Evolutionary conservation across 2,329 filamentous ascomycete genomes (phyloP).

Genomic region (Colletotrichum karsti): DNA sequence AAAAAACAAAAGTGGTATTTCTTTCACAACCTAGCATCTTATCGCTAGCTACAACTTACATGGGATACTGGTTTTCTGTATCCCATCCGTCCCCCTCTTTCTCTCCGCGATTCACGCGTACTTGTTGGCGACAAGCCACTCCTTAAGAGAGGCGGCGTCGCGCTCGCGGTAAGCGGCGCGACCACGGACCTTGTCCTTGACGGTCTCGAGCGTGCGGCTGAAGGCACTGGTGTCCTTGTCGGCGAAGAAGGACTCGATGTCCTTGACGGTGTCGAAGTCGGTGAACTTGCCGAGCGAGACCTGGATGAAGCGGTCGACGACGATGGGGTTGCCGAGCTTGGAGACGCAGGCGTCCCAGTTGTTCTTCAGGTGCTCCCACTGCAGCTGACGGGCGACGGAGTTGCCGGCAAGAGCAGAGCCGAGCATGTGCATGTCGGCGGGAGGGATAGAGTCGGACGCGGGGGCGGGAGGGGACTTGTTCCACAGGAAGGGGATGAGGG

Average conservation of each 20-base stretch:
- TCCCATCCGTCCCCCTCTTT: not conserved
- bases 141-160: conserved; percentile 76
- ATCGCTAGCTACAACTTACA: conserved; percentile 12
- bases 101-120: conserved; percentile 39
- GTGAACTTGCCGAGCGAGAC: conserved; percentile 82
- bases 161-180: conserved; percentile 84
- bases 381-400: conserved; percentile 72
- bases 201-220: conserved; percentile 85
- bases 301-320: conserved; percentile 89
- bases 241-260: conserved; percentile 87
- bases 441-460: conserved; percentile 72
- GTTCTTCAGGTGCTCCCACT: conserved; percentile 87
- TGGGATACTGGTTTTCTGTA: not conserved
- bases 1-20: not conserved
- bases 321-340: conserved; percentile 83
- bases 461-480: conserved; percentile 63
- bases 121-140: conserved; percentile 75
- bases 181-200: conserved; percentile 85
- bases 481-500: conserved; percentile 81
- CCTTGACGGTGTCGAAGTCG: conserved; percentile 71
- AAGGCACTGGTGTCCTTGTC: conserved; percentile 87
- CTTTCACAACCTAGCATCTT: not conserved
- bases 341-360: conserved; percentile 81
- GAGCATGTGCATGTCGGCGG: conserved; percentile 88
- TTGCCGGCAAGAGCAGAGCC: conserved; percentile 79